Evolutionary conservation across 306 rosid species (phyloP), one percentile per base, ranked within the genome.

Genomic region (Albizia julibrissin): DNA sequence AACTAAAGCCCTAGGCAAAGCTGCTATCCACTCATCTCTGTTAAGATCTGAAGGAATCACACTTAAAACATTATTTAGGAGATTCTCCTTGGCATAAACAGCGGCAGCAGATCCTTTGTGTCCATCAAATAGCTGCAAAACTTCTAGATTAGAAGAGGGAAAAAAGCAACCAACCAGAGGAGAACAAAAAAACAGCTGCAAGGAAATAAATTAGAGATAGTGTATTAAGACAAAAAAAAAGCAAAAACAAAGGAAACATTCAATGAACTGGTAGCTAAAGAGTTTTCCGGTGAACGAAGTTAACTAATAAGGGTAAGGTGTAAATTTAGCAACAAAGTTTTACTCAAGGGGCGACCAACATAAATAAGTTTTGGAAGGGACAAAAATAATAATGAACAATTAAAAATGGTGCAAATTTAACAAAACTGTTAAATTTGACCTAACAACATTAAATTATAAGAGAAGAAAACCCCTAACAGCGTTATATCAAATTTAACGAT

Each of bases 31-130:
- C 84, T 96, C 99, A 73, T 94, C 97, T 90, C 97, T 89, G 81
- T 92, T 94, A 82, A 96, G 98, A 91, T 96, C 97, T 1, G 92
- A 76, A 61, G 99, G 98, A 77, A 96, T 85, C 24, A 97, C 98
- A 14, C 86, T 81, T 73, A 96, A 82, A 80, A 96, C 87, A 76
- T 89, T 94, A 88, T 85, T 94, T 31, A 94, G 90, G 78, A 96
- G 97, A 91, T 91, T 91, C 88, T 94, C 99, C 97, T 96, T 96
- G 5, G 99, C 4, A 88, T 92, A 96, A 79, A 96, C 86, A 76
- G 99, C 99, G 66, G 99, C 99, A 46, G 97, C 97, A 86, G 99
- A 81, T 80, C 99, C 99, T 67, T 96, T 96, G 87, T 96, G 99
- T 84, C 99, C 99, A 80, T 96, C 99, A 90, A 94, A 96, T 67